Percentiles rank a stretch among this genome's conserved stretches.
phyloP scores from a whole-genome alignment of 148 eudicot species.

The Vaccinium macrocarpon region DNA sequence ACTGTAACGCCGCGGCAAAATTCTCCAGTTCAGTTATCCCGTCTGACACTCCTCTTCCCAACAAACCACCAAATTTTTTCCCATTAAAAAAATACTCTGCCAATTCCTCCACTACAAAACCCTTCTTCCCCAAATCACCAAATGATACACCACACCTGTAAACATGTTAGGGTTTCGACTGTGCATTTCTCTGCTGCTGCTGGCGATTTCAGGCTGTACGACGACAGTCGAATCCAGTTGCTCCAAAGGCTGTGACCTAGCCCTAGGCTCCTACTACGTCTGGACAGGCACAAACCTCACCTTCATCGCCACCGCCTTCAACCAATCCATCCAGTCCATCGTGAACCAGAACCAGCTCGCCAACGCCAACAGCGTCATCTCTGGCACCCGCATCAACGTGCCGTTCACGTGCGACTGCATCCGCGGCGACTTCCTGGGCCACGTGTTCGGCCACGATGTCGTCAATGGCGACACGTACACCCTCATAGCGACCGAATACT shows the following conservation, averaged over 20 bases:
- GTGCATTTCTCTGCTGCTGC: neutral
- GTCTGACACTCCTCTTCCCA: too few relatives aligned
- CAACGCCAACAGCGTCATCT: slow-evolving; percentile 28
- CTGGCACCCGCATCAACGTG: slow-evolving; percentile 32
- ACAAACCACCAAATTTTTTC: too few relatives aligned
- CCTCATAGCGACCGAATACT: slow-evolving; percentile 30
- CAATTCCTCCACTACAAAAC: too few relatives aligned
- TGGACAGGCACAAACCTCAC: slow-evolving; percentile 22
- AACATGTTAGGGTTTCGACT: neutral
- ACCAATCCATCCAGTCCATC: slow-evolving; percentile 19
- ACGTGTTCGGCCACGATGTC: slow-evolving; percentile 37
- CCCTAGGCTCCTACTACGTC: slow-evolving; percentile 66
- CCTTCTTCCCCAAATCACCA: too few relatives aligned
- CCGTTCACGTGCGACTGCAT: slow-evolving; percentile 78
- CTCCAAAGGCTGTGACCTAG: slow-evolving; percentile 49
- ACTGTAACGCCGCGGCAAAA: too few relatives aligned
- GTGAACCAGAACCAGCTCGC: slow-evolving; percentile 41
- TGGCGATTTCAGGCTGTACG: neutral
- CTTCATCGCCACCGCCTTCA: slow-evolving; percentile 18
- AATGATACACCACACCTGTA: neutral
- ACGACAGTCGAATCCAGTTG: slow-evolving; percentile 37
- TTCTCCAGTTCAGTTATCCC: too few relatives aligned
- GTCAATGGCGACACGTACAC: slow-evolving; percentile 42
- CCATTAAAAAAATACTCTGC: too few relatives aligned
- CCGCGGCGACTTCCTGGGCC: slow-evolving; percentile 41